Percentiles rank a stretch among this genome's conserved stretches.
Conservation (phyloP, 2,329 filamentous ascomycete species). For the Fusarium multiceps region DNA sequence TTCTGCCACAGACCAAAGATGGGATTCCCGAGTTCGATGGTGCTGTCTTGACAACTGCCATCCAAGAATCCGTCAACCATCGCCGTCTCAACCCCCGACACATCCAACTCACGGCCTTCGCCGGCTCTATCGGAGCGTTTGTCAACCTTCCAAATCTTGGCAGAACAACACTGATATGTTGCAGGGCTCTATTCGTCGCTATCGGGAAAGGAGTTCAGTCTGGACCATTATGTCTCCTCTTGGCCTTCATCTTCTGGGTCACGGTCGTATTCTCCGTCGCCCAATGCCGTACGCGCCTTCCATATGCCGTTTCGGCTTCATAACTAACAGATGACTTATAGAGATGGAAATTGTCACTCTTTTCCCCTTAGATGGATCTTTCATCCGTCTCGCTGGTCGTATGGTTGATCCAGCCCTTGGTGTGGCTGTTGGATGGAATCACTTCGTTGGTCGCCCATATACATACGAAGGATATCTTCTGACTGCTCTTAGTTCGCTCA, state of each 20-base stretch:
- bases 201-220: background rate
- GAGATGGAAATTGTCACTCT: background rate
- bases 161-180: fast-evolving
- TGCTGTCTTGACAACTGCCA: background rate
- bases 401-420: background rate
- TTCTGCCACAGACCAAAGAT: background rate
- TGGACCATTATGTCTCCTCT: background rate
- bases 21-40: background rate
- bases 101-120: background rate
- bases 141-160: background rate
- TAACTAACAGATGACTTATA: too few relatives aligned
- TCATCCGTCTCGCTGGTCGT: background rate
- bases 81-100: background rate
- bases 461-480: too few relatives aligned
- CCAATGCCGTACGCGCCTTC: background rate
- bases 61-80: background rate
- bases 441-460: too few relatives aligned
- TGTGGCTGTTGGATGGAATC: background rate
- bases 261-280: background rate
- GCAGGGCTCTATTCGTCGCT: background rate
- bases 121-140: background rate
- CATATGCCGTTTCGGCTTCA: too few relatives aligned
- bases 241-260: background rate
- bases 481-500: background rate
- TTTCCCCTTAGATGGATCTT: background rate